Conservation (phyloP, 2,329 filamentous ascomycete genomes). For the Paracamarosporium sp. region DNA sequence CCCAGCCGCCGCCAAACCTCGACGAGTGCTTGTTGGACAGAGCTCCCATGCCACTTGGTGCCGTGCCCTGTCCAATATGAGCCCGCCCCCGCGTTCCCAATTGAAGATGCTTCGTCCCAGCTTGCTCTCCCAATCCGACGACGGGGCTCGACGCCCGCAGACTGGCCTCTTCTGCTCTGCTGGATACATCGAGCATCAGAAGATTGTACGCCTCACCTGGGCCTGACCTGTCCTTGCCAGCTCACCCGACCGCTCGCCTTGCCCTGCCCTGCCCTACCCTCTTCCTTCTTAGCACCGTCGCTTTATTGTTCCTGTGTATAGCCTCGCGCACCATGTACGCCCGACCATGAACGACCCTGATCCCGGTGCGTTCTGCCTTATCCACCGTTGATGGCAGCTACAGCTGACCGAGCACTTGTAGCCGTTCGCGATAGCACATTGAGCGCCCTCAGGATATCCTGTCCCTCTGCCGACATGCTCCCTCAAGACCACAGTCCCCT, state of each 20-base stretch:
- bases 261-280: background rate
- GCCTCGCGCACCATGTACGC: slow-evolving; percentile 15
- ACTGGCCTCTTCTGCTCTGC: background rate
- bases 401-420: slow-evolving; percentile 18
- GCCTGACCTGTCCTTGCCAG: background rate
- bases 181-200: background rate
- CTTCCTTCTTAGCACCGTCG: background rate
- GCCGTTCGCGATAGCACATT: slow-evolving; percentile 47
- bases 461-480: slow-evolving; percentile 43
- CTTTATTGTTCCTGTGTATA: background rate
- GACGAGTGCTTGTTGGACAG: background rate
- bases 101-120: background rate
- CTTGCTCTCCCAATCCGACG: background rate
- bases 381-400: slow-evolving; percentile 16
- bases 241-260: background rate
- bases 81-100: background rate
- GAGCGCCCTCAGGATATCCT: slow-evolving; percentile 43
- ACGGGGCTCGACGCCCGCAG: background rate
- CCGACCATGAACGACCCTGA: slow-evolving; percentile 20
- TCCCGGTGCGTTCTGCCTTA: slow-evolving; percentile 17
- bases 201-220: background rate
- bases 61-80: slow-evolving; percentile 3
- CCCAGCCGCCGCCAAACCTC: slow-evolving; percentile 5
- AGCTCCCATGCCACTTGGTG: slow-evolving; percentile 1
- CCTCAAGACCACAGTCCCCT: slow-evolving; percentile 19